A percentile compares a stretch with the other conserved stretches of the same genome.
Conservation (phyloP, 805 yeast species). For the Candida sonorensis region DNA sequence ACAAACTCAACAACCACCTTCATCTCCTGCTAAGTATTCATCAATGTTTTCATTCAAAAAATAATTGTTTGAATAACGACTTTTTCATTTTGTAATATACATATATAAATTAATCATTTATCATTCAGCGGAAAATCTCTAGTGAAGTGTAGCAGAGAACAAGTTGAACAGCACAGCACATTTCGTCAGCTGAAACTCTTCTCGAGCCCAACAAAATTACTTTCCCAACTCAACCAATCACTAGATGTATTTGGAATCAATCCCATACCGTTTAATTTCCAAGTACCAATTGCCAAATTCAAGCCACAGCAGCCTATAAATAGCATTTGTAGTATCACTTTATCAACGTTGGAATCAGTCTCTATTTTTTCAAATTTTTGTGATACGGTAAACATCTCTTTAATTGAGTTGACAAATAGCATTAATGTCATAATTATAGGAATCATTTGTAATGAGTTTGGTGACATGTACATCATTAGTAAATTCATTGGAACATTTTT, state of each 20-base stretch:
- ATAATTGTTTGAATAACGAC: too few relatives aligned
- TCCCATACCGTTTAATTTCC: constrained; percentile 85
- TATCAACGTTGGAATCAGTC: constrained; percentile 18
- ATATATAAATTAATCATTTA: too few relatives aligned
- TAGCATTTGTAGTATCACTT: constrained; percentile 18
- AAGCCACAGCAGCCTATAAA: constrained; percentile 37
- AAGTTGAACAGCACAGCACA: too few relatives aligned
- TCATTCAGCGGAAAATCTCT: too few relatives aligned
- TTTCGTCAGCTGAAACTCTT: constrained; percentile 19
- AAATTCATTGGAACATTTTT: constrained; percentile 84
- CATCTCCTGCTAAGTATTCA: constrained; percentile 14
- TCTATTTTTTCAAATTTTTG: constrained; percentile 38
- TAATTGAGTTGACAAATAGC: constrained; percentile 72
- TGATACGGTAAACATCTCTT: constrained; percentile 56
- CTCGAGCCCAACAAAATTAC: constrained; percentile 24
- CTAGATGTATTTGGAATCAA: constrained; percentile 78
- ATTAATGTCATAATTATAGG: constrained; percentile 86
- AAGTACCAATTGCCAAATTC: constrained; percentile 67
- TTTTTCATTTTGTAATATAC: too few relatives aligned
- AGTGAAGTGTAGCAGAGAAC: too few relatives aligned
- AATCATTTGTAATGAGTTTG: constrained; percentile 80
- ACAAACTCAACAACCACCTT: too few relatives aligned
- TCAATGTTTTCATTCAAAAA: constrained; percentile 18
- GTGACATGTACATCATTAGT: constrained; percentile 89
- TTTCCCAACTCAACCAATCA: constrained; percentile 92